phyloP scores from a whole-genome alignment of 163 green algal genomes.

The Smithsoniella earleae region DNA sequence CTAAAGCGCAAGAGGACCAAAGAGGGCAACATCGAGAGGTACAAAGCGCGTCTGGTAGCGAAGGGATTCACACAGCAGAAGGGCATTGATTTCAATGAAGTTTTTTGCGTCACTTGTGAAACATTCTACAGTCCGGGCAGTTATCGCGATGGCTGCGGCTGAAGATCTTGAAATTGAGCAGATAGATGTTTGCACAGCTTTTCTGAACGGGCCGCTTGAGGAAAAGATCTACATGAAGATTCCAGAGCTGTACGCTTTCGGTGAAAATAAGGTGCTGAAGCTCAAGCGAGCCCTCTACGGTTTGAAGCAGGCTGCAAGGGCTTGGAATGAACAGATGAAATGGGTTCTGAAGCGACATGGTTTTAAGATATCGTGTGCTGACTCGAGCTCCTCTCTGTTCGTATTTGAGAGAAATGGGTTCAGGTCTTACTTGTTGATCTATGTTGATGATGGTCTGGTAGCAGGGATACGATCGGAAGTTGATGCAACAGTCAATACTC shows the following conservation, averaged over 20 bases:
- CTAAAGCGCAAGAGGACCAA: background rate
- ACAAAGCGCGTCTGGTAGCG: constrained; percentile 40
- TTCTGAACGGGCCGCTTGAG: constrained; percentile 43
- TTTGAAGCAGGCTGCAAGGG: constrained; percentile 39
- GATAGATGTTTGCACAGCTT: constrained; percentile 48
- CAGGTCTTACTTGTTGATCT: constrained; percentile 31
- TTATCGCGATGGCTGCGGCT: constrained; percentile 28
- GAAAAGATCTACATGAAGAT: constrained; percentile 38
- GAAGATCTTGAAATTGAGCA: constrained; percentile 35
- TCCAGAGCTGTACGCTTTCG: constrained; percentile 34
- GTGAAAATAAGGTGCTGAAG: background rate
- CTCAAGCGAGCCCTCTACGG: constrained; percentile 43
- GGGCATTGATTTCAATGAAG: constrained; percentile 2
- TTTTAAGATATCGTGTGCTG: constrained; percentile 33
- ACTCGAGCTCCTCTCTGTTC: constrained; percentile 43
- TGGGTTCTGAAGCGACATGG: constrained; percentile 31
- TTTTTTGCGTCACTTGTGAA: background rate
- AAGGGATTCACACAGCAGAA: background rate
- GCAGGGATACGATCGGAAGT: background rate
- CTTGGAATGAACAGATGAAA: constrained; percentile 38
- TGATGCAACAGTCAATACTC: background rate
- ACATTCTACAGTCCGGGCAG: constrained; percentile 32
- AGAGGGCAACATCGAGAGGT: constrained; percentile 44
- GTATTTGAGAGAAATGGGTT: background rate
- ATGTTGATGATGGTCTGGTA: constrained; percentile 46